phyloP scores from a whole-genome alignment of 495 filamentous ascomycete genomes.

The Thermochaetoides thermophila region DNA sequence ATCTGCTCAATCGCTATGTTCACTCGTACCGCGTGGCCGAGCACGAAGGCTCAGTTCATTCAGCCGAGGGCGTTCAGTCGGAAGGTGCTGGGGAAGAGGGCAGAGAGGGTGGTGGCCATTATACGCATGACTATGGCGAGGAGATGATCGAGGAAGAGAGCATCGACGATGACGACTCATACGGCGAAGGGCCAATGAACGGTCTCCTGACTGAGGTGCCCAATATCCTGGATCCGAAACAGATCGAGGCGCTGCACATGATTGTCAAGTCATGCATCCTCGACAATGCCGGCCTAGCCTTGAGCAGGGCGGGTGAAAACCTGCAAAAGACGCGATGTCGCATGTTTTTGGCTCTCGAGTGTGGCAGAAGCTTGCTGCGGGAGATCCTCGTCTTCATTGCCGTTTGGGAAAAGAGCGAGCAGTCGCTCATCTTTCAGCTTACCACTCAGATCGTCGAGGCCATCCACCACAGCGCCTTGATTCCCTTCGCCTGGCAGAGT shows the following conservation, averaged over 20 bases:
- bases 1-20: slow-evolving; percentile 32
- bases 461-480: slow-evolving; percentile 69
- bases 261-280: slow-evolving; percentile 84
- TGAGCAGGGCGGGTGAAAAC: slow-evolving; percentile 46
- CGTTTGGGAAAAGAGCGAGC: slow-evolving; percentile 85
- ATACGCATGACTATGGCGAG: slow-evolving; percentile 31
- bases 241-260: slow-evolving; percentile 92
- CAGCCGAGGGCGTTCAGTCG: slow-evolving; percentile 18
- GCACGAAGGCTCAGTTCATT: slow-evolving; percentile 41
- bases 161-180: slow-evolving; percentile 65
- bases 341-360: slow-evolving; percentile 71
- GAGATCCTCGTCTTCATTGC: slow-evolving; percentile 92
- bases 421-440: slow-evolving; percentile 84
- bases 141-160: slow-evolving; percentile 51
- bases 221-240: slow-evolving; percentile 79
- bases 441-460: slow-evolving; percentile 92
- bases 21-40: slow-evolving; percentile 43
- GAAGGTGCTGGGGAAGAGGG: slow-evolving; percentile 39
- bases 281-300: slow-evolving; percentile 42
- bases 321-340: slow-evolving; percentile 77
- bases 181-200: slow-evolving; percentile 70
- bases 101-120: slow-evolving; percentile 23
- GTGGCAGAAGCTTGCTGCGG: slow-evolving; percentile 71
- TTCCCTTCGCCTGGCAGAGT: slow-evolving; percentile 81
- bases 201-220: slow-evolving; percentile 84